A percentile compares a stretch with the other conserved stretches of the same genome.
Conservation (phyloP, 345 rosid species). For the Nephelium lappaceum region DNA sequence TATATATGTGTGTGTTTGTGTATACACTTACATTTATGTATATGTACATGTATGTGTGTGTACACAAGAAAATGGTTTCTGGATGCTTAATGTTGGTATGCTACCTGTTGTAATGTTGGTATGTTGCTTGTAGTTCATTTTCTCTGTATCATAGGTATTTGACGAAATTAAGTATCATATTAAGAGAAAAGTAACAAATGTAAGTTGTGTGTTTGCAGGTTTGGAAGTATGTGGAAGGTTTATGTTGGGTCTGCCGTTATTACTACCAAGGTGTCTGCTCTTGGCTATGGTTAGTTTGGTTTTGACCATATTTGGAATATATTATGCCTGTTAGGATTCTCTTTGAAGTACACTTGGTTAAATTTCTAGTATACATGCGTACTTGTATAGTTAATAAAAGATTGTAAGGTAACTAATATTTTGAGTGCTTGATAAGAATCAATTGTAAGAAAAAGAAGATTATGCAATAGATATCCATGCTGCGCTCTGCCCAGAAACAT, state of each 20-base stretch:
- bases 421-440: not conserved
- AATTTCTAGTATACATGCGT: not conserved
- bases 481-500: not conserved
- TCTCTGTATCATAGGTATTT: not conserved
- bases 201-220: slow-evolving; percentile 55
- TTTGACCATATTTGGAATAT: not conserved
- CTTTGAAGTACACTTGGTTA: not conserved
- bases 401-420: not conserved
- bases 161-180: not conserved
- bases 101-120: too few species aligned
- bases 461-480: not conserved
- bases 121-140: too few species aligned
- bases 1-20: not conserved
- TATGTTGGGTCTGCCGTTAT: slow-evolving; percentile 98
- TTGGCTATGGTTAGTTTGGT: slow-evolving; percentile 89
- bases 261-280: slow-evolving; percentile 96
- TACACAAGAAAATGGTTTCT: not conserved
- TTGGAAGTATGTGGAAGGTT: slow-evolving; percentile 87
- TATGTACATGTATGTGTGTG: not conserved
- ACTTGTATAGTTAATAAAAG: not conserved
- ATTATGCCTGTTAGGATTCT: not conserved
- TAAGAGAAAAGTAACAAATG: slow-evolving; percentile 4
- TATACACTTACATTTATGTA: too few species aligned
- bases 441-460: not conserved
- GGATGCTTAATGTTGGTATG: slow-evolving; percentile 8